Base-by-base conservation (phyloP, 495 filamentous ascomycete genomes). In the Pyronema domesticum region DNA sequence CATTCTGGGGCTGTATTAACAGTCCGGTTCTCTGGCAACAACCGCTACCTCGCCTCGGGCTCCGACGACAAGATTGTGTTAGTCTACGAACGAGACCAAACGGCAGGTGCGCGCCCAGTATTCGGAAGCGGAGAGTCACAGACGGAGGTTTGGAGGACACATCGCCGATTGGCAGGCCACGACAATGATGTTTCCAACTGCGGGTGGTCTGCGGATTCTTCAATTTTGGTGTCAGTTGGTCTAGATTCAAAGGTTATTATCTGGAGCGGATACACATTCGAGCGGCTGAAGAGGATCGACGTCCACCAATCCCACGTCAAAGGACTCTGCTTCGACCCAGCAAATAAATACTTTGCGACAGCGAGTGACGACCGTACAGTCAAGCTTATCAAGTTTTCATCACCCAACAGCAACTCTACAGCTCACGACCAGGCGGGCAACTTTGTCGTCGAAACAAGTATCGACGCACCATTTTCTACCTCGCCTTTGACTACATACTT, bases 171-270 rank as follows among this genome's bases (percentile, higher is more conserved):
- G 48, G 89, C 94, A 46, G 93, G 93, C 7, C 91, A 99, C 64
- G 91, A 99, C 51, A 96, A 96, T 68, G 91, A 99, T 71, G 87
- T 99, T 37, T 91, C 96, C 68, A 93, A 99, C 74, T 73, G 96
- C 53, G 91, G 86, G 34, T 99, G 91, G 91, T 94, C 91, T 36
- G 82, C 83, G 62, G 91, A 99, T 71, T 91, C 87, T 23, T 94
- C 87, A 0, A 86, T 99, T 23, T 70, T 99, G 58, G 88, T 95
- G 7, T 95, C 91, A 1, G 93, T 96, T 7, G 93, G 91, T 3
- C 73, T 99, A 56, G 91, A 99, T 69, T 96, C 93, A 17, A 96
- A 96, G 68, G 81, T 96, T 14, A 93, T 99, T 44, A 82, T 96
- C 11, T 99, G 91, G 91, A 95, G 88, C 1, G 91, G 91, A 13